Conservation (phyloP, 2,329 filamentous ascomycete genomes). For the Colletotrichum neosansevieriae region DNA sequence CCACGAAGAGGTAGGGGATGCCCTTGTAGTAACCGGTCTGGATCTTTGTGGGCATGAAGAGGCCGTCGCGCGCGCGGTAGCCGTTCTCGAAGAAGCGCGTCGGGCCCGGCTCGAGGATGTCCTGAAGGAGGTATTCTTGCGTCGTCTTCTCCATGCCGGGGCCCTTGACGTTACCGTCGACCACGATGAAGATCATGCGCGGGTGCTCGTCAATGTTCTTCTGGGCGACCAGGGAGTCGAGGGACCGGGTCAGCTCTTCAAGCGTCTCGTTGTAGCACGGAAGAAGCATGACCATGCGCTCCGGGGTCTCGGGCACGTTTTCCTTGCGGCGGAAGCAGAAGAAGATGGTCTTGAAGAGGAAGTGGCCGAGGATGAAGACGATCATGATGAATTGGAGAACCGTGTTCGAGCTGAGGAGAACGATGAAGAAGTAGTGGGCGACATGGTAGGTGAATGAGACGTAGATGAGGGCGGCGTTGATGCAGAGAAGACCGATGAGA, state of each 20-base stretch:
- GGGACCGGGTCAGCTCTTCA: conserved; percentile 57
- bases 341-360: conserved; percentile 49
- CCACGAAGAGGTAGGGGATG: conserved; percentile 60
- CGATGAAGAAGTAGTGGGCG: conserved; percentile 57
- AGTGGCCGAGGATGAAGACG: conserved; percentile 50
- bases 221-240: conserved; percentile 60
- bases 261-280: conserved; percentile 64
- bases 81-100: conserved; percentile 54
- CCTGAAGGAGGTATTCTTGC: conserved; percentile 59
- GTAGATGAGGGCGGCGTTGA: conserved; percentile 54
- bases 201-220: conserved; percentile 56
- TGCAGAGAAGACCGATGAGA: conserved; percentile 49
- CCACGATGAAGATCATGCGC: conserved; percentile 59
- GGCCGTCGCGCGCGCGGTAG: conserved; percentile 59
- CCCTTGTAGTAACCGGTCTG: conserved; percentile 59
- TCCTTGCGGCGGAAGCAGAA: conserved; percentile 49
- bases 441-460: conserved; percentile 53
- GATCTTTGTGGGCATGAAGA: conserved; percentile 59
- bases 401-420: conserved; percentile 60
- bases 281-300: conserved; percentile 59
- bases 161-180: conserved; percentile 60
- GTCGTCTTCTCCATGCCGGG: conserved; percentile 62
- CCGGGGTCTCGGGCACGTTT: conserved; percentile 48
- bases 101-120: conserved; percentile 55
- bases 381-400: conserved; percentile 58